Percentiles rank a stretch among this genome's conserved stretches.
phyloP scores from a whole-genome alignment of 2,329 filamentous ascomycete genomes.

The Didymella lethalis region DNA sequence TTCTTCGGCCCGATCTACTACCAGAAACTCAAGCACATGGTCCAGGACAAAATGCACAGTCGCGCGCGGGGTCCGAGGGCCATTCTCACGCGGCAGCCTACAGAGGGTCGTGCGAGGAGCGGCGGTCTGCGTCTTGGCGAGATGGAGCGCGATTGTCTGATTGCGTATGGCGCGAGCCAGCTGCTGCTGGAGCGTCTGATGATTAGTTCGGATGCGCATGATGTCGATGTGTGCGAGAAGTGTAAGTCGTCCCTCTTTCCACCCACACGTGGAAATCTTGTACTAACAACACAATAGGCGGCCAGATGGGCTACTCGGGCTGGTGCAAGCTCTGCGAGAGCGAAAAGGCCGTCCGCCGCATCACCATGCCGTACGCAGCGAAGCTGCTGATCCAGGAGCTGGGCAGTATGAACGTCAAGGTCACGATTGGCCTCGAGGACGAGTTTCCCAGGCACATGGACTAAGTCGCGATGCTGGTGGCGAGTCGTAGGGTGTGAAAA shows the following conservation, averaged over 20 bases:
- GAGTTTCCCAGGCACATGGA: constrained; percentile 67
- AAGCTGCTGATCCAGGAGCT: constrained; percentile 96
- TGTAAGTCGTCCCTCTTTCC: constrained; percentile 57
- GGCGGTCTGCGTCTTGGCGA: constrained; percentile 93
- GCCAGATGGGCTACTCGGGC: constrained; percentile 92
- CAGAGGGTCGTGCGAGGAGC: constrained; percentile 90
- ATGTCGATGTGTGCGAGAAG: constrained; percentile 90
- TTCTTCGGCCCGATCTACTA: constrained; percentile 99
- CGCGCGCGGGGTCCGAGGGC: constrained; percentile 88
- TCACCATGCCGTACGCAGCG: constrained; percentile 97
- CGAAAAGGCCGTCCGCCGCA: constrained; percentile 82
- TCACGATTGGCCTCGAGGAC: constrained; percentile 87
- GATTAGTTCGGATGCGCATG: constrained; percentile 88
- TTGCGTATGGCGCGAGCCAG: constrained; percentile 94
- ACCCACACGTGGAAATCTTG: rapidly evolving
- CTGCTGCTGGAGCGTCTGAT: constrained; percentile 91
- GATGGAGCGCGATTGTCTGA: constrained; percentile 98
- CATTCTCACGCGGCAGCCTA: constrained; percentile 93
- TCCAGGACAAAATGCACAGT: constrained; percentile 99
- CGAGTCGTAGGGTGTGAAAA: neutral
- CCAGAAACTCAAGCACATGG: constrained; percentile 99
- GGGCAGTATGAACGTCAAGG: constrained; percentile 98
- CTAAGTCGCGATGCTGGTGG: neutral
- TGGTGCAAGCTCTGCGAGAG: constrained; percentile 95
- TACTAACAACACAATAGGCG: constrained; percentile 49